Conservation (phyloP, 2,329 filamentous ascomycete genomes). For the Epichloe sylvatica region DNA sequence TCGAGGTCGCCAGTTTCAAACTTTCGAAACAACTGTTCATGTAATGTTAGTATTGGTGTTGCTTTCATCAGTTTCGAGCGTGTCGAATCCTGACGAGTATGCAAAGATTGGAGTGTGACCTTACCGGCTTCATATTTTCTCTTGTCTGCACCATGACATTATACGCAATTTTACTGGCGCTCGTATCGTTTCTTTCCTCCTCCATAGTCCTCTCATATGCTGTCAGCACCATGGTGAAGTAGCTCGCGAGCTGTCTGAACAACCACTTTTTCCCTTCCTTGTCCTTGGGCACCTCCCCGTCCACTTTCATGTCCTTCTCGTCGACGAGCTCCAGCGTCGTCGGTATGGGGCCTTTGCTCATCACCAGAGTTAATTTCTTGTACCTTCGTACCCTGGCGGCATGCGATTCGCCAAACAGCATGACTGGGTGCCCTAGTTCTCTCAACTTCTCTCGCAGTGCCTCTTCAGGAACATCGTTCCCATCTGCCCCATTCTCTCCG, state of each 20-base stretch:
- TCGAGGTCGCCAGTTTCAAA: slow-evolving; percentile 73
- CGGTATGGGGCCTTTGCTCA: slow-evolving; percentile 69
- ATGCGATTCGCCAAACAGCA: slow-evolving; percentile 72
- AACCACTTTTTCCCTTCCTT: slow-evolving; percentile 54
- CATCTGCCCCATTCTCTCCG: slow-evolving; percentile 28
- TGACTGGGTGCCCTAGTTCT: slow-evolving; percentile 55
- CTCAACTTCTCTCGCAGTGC: slow-evolving; percentile 57
- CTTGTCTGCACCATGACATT: slow-evolving; percentile 76
- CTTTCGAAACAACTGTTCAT: slow-evolving; percentile 58
- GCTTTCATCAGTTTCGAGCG: neutral
- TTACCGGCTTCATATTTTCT: slow-evolving; percentile 68
- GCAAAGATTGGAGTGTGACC: slow-evolving; percentile 8
- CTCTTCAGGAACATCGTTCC: slow-evolving; percentile 55
- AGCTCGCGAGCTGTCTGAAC: slow-evolving; percentile 78
- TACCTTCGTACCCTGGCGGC: slow-evolving; percentile 56
- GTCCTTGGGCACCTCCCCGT: slow-evolving; percentile 47
- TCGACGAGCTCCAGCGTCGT: slow-evolving; percentile 68
- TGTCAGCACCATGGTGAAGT: slow-evolving; percentile 88
- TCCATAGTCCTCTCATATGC: slow-evolving; percentile 77
- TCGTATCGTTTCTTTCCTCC: slow-evolving; percentile 47
- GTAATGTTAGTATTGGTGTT: neutral
- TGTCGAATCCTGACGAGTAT: too few species aligned
- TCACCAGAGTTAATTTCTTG: slow-evolving; percentile 44
- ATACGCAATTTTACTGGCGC: slow-evolving; percentile 67
- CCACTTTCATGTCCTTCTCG: slow-evolving; percentile 80